These are phyloP conservation scores for Diplogelasinospora grovesii DNA, from an alignment of 495 filamentous ascomycete species.

Conservation along the genomic window DNA sequence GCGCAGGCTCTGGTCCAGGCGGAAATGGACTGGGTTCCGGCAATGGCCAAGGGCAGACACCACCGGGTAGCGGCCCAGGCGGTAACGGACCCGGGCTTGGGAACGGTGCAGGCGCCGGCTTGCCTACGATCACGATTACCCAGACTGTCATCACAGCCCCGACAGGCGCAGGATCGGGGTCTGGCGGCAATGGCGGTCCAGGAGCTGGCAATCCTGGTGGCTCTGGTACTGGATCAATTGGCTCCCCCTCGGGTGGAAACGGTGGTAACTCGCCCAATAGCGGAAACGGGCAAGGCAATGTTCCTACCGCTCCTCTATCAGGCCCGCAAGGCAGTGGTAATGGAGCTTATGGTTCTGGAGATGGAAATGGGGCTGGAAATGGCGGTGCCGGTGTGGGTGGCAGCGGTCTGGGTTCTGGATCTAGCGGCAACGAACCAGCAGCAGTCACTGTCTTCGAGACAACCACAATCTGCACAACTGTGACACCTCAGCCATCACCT, in stretches of 20 bases:
- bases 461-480: background rate
- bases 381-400: background rate
- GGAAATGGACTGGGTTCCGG: too few species aligned
- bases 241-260: conserved; percentile 1
- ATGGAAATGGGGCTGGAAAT: conserved; percentile 2
- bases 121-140: conserved; percentile 6
- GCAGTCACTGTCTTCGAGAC: background rate
- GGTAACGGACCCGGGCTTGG: conserved; percentile 1
- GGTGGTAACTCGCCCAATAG: too few species aligned
- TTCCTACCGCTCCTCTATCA: too few species aligned
- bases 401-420: conserved; percentile 3
- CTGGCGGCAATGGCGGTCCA: background rate
- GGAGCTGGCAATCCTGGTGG: conserved; percentile 3
- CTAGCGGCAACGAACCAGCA: conserved; percentile 7
- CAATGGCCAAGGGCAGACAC: conserved; percentile 1
- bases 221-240: conserved; percentile 2
- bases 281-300: too few species aligned
- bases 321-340: too few species aligned
- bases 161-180: background rate
- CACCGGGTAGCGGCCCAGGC: background rate
- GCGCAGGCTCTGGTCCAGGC: conserved; percentile 1
- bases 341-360: too few species aligned
- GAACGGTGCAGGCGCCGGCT: conserved; percentile 6
- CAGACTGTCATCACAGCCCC: conserved; percentile 3
- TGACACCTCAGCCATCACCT: background rate